Percentiles rank a stretch among this genome's conserved stretches.
These are phyloP conservation scores for Geosiphon pyriformis DNA, from an alignment of 192 early-diverging fungal species.

Conservation along the genomic window DNA sequence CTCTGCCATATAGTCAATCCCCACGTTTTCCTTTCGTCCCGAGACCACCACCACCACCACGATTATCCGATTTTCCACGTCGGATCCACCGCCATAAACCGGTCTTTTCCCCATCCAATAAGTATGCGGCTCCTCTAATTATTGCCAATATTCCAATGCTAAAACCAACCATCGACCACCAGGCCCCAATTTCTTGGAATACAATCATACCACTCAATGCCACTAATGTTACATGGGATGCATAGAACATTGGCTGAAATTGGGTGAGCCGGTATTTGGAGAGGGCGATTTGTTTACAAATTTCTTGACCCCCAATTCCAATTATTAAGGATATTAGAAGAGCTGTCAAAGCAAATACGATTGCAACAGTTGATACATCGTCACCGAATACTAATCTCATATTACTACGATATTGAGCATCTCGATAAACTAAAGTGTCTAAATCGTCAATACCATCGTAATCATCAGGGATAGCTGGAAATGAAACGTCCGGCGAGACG, in stretches of 20 bases:
- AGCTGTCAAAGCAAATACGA: slow-evolving; percentile 15
- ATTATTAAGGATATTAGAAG: slow-evolving; percentile 2
- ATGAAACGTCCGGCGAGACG: not conserved
- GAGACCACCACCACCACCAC: no score
- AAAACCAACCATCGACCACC: slow-evolving; percentile 12
- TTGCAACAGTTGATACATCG: slow-evolving; percentile 1
- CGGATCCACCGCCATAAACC: no score
- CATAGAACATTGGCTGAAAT: slow-evolving; percentile 28
- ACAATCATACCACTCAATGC: slow-evolving; percentile 20
- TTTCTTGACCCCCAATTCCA: slow-evolving; percentile 23
- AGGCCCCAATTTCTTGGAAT: slow-evolving; percentile 10
- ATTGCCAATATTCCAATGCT: not conserved
- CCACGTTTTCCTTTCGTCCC: slow-evolving; percentile 1
- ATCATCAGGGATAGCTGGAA: slow-evolving; percentile 2
- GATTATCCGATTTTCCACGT: not conserved
- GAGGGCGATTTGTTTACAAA: slow-evolving; percentile 21
- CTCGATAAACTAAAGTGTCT: no score
- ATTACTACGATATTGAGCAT: no score
- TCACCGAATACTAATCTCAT: no score
- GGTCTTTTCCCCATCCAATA: no score
- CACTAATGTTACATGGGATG: slow-evolving; percentile 26
- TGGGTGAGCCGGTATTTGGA: slow-evolving; percentile 19
- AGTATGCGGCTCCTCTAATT: not conserved
- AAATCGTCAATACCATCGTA: no score
- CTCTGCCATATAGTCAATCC: slow-evolving; percentile 17